Base-by-base conservation (phyloP, 1,284 basidiomycete genomes). In the Heterobasidion annosum region DNA sequence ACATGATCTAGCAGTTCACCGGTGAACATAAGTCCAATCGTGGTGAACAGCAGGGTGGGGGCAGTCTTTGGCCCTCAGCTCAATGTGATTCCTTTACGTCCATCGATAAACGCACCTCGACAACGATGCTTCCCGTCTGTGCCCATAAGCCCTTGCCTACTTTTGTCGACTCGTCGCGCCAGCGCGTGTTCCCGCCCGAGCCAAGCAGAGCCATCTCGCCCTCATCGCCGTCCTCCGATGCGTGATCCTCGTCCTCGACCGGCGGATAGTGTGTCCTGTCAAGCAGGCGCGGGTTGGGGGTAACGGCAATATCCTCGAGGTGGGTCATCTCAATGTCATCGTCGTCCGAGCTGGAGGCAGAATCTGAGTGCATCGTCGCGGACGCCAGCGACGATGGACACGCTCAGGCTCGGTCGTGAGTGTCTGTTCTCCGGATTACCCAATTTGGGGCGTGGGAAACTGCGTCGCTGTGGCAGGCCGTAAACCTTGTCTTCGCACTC, bases 1-100 rank as follows among this genome's bases (percentile, higher is more conserved):
- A 95, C 85, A 64, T 86, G 83, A 65, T 93, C 88, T 42, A 98
- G 71, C 0, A 96, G 77, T 66, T 94, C 87, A 44, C 94, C 94
- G 1, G 93, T 93, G 65, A 97, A 90, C 48, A 95, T 75, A 51
- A 93, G 72, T 37, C 87, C 83, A 25, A 87, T 63, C 0, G 85
- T 85, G 1, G 85, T 88, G 50, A 91, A 71, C 12, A 90, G 70
- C 48, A 91, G 73, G 25, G 87, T 85, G 12, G 88, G 88, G 8
- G 81, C 79, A 54, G 83, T 83, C 88, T 91, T 61, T n/a, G 34
- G 37, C 32, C 18, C 50, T 40, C 15, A 12, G 37, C 13, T n/a
- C 48, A n/a, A 32, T 48, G 34, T 42, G 50, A 47, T 50, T 15
- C 42, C 25, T 52, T 58, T 56, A 47, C 35, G 40, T 46, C n/a